These are phyloP conservation scores for Trichophaea hybrida DNA, from an alignment of 2,329 filamentous ascomycete genomes.

Conservation along the genomic window DNA sequence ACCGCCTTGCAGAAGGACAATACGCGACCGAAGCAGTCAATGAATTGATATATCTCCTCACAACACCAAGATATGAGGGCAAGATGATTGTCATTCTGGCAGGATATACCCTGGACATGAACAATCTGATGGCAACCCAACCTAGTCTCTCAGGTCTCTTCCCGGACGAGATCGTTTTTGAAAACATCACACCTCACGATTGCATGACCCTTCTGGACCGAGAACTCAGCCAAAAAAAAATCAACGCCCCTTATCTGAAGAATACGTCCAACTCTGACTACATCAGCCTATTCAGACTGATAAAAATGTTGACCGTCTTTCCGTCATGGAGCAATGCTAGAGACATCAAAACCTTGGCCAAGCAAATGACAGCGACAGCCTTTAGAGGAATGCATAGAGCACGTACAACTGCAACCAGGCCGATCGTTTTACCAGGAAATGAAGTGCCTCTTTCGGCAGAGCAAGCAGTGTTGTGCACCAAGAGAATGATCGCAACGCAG, in stretches of 20 bases:
- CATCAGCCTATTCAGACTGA: conserved; percentile 27
- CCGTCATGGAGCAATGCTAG: conserved; percentile 49
- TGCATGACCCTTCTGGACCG: conserved; percentile 37
- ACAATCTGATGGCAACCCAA: conserved; percentile 47
- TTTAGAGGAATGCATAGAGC: background rate
- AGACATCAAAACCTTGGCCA: conserved; percentile 44
- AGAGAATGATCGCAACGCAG: background rate
- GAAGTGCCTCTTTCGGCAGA: background rate
- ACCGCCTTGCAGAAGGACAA: conserved; percentile 43
- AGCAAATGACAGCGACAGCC: conserved; percentile 30
- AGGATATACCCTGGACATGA: conserved; percentile 49
- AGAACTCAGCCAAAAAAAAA: conserved; percentile 26
- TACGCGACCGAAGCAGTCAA: conserved; percentile 46
- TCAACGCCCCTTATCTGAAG: conserved; percentile 24
- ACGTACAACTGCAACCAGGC: too few species aligned
- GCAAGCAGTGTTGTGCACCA: conserved; percentile 1
- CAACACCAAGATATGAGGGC: conserved; percentile 42
- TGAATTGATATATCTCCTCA: conserved; percentile 40
- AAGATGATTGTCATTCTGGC: conserved; percentile 55
- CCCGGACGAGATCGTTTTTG: conserved; percentile 46
- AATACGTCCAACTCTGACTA: conserved; percentile 13
- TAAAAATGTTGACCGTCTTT: conserved; percentile 34
- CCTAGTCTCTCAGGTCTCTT: conserved; percentile 51
- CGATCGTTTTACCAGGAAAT: too few species aligned
- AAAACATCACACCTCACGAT: conserved; percentile 33